Percentiles rank a stretch among this genome's conserved stretches.
These are phyloP conservation scores for Aspergillus chevalieri DNA, from an alignment of 2,329 filamentous ascomycete species.

Conservation along the genomic window DNA sequence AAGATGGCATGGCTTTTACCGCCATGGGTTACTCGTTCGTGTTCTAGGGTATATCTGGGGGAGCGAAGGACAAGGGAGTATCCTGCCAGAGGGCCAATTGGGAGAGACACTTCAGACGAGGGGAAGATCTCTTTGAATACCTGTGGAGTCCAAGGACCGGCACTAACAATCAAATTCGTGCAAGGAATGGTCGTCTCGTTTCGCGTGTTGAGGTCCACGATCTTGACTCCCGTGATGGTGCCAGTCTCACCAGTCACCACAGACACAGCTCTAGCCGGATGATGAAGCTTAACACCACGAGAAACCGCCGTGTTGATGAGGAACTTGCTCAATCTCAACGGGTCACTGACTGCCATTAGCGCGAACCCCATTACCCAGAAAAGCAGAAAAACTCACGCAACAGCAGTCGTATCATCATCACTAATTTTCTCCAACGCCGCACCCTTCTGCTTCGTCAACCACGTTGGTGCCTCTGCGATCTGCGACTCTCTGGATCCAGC, in stretches of 20 bases:
- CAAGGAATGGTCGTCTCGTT: constrained; percentile 47
- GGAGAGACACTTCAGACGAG: constrained; percentile 45
- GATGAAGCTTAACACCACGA: constrained; percentile 59
- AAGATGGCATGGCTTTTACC: constrained; percentile 63
- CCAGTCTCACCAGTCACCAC: constrained; percentile 47
- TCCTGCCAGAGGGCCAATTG: constrained; percentile 59
- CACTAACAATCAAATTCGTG: constrained; percentile 58
- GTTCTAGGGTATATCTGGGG: constrained; percentile 39
- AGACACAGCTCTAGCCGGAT: constrained; percentile 54
- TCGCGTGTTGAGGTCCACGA: constrained; percentile 37
- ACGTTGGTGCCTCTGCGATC: constrained; percentile 43
- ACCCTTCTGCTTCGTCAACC: constrained; percentile 53
- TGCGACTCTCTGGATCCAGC: constrained; percentile 31
- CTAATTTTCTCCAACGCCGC: constrained; percentile 58
- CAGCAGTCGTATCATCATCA: constrained; percentile 54
- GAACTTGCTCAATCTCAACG: constrained; percentile 59
- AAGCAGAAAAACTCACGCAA: constrained; percentile 49
- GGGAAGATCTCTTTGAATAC: constrained; percentile 64
- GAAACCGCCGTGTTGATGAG: constrained; percentile 54
- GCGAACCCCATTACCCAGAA: background rate
- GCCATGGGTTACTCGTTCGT: constrained; percentile 31
- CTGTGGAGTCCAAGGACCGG: constrained; percentile 64
- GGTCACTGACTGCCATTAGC: constrained; percentile 48
- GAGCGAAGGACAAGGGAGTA: constrained; percentile 64
- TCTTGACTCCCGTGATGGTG: constrained; percentile 48